Evolutionary conservation across 148 eudicot species (phyloP), one percentile per base, ranked within the genome.

Genomic region (Chenopodium berlandieri): DNA sequence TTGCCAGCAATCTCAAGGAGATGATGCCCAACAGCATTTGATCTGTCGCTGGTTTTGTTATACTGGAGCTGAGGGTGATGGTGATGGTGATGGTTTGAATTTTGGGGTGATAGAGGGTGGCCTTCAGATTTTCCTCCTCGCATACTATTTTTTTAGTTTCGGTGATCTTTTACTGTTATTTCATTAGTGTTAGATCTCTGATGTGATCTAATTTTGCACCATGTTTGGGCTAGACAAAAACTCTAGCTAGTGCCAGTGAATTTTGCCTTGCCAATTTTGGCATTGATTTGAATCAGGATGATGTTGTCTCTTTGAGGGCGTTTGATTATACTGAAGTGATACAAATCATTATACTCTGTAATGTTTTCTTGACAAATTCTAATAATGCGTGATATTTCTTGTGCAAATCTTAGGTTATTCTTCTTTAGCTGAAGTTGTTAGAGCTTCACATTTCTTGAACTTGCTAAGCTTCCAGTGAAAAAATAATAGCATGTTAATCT

Each of bases 181-280:
- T 7, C 47, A 47, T 72, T 50, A 27, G 77, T 13, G 17, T 74
- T 74, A 74, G 63, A 25, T 74, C 4, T 74, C n/a, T 50, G 62
- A 14, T 74, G 63, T 74, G 77, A 50, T 31, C 48, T 6, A 58
- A 44, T 23, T 62, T 80, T 74, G 78, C 78, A 48, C 34, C 73
- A 22, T 48, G 63, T 80, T 73, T 80, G 32, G 78, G 48, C 46
- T 30, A 56, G 70, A 23, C 23, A 23, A 44, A 30, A 40, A 22
- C 48, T 62, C 23, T 60, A 44, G 44, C 60, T 16, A 67, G 73
- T 9, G 73, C 22, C 40, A 25, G 77, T 48, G 77, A 30, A 62
- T 73, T 80, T 79, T 80, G 60, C 46, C 76, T 40, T 48, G 67
- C 71, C 63, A 72, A 58, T 62, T 73, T 73, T 60, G 68, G 54